A percentile compares a stretch with the other conserved stretches of the same genome.
phyloP scores from a whole-genome alignment of 768 basidiomycete genomes.

The Mycena olivaceomarginata region DNA sequence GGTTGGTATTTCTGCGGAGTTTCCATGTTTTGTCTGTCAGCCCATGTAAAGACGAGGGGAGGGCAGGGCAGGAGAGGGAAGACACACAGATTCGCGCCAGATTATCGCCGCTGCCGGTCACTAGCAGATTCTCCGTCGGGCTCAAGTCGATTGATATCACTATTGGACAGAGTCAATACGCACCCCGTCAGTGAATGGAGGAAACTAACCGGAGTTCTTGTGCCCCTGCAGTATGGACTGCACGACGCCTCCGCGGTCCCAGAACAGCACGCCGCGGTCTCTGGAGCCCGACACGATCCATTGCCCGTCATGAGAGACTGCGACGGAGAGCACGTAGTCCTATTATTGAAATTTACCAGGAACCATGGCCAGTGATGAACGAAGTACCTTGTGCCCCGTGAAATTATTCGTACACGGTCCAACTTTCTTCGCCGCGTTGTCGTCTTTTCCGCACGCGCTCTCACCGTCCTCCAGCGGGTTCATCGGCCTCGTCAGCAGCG shows the following conservation, averaged over 20 bases:
- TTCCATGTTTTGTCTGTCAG: too few relatives aligned
- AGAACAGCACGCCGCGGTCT: constrained; percentile 97
- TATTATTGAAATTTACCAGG: constrained; percentile 30
- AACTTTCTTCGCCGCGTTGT: constrained; percentile 60
- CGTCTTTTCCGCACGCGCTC: constrained; percentile 72
- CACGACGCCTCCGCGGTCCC: constrained; percentile 85
- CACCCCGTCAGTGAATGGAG: not conserved
- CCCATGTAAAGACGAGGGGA: too few relatives aligned
- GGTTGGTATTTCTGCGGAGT: constrained; percentile 61
- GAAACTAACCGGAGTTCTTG: constrained; percentile 70
- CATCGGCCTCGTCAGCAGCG: constrained; percentile 74
- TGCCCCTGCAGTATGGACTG: constrained; percentile 95
- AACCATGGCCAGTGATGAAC: too few relatives aligned
- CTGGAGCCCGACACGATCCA: constrained; percentile 97
- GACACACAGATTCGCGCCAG: constrained; percentile 74
- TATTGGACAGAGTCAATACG: constrained; percentile 43
- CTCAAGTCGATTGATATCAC: constrained; percentile 73
- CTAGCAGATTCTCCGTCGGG: constrained; percentile 66
- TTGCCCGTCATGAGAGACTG: constrained; percentile 92
- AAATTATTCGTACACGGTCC: constrained; percentile 81
- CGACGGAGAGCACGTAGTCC: constrained; percentile 56
- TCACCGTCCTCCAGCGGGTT: too few relatives aligned
- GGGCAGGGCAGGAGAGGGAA: too few relatives aligned
- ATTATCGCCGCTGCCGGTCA: constrained; percentile 74
- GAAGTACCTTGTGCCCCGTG: constrained; percentile 84